A percentile compares a stretch with the other conserved stretches of the same genome.
phyloP scores from a whole-genome alignment of 2,329 filamentous ascomycete genomes.

The Fusarium compactum region DNA sequence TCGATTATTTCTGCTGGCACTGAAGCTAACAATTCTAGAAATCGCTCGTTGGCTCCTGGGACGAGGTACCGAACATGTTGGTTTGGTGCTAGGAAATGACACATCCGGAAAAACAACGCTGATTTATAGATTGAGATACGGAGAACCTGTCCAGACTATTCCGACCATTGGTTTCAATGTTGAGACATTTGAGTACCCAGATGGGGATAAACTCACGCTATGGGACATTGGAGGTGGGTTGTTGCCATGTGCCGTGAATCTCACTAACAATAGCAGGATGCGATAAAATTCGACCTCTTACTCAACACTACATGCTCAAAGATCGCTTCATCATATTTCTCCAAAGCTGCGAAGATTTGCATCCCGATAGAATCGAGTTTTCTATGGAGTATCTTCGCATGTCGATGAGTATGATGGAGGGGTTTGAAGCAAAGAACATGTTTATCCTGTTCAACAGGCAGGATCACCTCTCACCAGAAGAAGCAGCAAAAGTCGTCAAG shows the following conservation, averaged over 20 bases:
- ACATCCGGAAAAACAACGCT: slow-evolving; percentile 78
- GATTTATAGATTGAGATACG: slow-evolving; percentile 86
- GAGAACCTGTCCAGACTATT: slow-evolving; percentile 92
- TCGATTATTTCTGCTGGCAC: rapidly evolving
- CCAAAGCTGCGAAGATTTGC: slow-evolving; percentile 45
- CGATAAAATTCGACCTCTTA: slow-evolving; percentile 46
- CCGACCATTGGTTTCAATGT: slow-evolving; percentile 97
- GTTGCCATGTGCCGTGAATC: rapidly evolving
- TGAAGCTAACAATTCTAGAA: slow-evolving; percentile 20
- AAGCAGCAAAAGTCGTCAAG: slow-evolving; percentile 33
- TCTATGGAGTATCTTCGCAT: slow-evolving; percentile 47
- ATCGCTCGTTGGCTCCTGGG: slow-evolving; percentile 43
- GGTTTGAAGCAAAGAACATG: slow-evolving; percentile 40
- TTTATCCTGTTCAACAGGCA: slow-evolving; percentile 52
- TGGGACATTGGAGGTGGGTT: slow-evolving; percentile 50
- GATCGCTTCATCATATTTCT: slow-evolving; percentile 48
- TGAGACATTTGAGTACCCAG: slow-evolving; percentile 70
- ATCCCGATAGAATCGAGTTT: slow-evolving; percentile 40
- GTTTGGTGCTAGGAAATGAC: slow-evolving; percentile 44
- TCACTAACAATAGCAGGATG: slow-evolving; percentile 34
- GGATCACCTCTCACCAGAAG: slow-evolving; percentile 40
- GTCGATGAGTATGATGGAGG: slow-evolving; percentile 35
- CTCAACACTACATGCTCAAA: slow-evolving; percentile 45
- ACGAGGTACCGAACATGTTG: slow-evolving; percentile 33
- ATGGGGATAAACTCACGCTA: slow-evolving; percentile 40